Base-by-base conservation (phyloP, 2,329 filamentous ascomycete species). In the Colletotrichum tropicicola region DNA sequence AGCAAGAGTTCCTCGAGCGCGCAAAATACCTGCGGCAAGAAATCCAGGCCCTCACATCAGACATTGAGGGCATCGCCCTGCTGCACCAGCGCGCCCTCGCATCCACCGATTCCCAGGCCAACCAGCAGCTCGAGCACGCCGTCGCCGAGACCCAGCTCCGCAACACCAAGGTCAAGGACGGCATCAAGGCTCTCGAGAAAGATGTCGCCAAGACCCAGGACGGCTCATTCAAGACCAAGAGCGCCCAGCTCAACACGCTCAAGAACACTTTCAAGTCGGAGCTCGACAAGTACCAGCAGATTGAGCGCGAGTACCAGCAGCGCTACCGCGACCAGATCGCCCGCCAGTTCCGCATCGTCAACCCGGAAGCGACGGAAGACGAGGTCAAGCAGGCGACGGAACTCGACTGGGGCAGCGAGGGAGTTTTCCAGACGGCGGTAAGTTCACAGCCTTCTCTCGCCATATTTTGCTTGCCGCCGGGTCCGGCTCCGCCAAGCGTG, bases 361-460 rank as follows among this genome's bases (percentile, higher is more conserved):
- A 94, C 75, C 92, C 92, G 54, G 89, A 93, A 45, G 92, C 92
- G n/a, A 86, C 86, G 51, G 91, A 94, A 65, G 81, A 85, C 2
- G 91, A 95, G 77, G 89, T 94, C 3, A 81, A 85, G 51, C 82
- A 92, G 75, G 91, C 91, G 4, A 82, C 88, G 23, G 84, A 92
- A 70, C 83, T 88, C 57, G 89, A 94, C 74, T 92, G 91, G 90
- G 88, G 90, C 57, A 87, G 92, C 64, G 90, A 94, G 80, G 91
- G 91, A 72, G 89, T 96, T 59, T 96, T 95, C 81, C 91, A 94
- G 78, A 91, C 89, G 61, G 92, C 92, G 65, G 92, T 95, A 85
- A 77, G 89, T 84, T 67, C 27, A 12, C 17, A 23, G 5, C 6
- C 21, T 35, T 37, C 10, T 19, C 15, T 23, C 23, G 6, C 23